These are phyloP conservation scores for Trichomonascaceae sp. DNA, from an alignment of 1,139 yeast genomes.

Conservation along the genomic window DNA sequence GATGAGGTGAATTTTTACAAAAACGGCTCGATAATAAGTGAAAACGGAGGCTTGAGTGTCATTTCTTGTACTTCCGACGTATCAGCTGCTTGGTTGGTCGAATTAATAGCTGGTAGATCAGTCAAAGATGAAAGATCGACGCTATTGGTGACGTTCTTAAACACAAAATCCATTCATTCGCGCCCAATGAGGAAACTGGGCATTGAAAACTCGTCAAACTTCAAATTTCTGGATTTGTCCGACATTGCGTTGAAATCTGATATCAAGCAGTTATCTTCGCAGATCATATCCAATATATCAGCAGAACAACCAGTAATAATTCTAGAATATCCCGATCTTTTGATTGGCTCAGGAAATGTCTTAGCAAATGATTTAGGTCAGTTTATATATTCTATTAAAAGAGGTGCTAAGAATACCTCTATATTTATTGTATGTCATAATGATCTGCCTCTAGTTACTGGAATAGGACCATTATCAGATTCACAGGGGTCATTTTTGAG, in stretches of 20 bases:
- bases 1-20: conserved; percentile 52
- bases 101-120: conserved; percentile 31
- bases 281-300: conserved; percentile 1
- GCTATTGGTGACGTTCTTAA: conserved; percentile 18
- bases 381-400: conserved; percentile 6
- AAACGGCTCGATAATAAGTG: conserved; percentile 42
- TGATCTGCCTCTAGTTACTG: conserved; percentile 39
- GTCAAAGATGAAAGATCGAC: conserved; percentile 4
- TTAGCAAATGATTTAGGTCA: conserved; percentile 9
- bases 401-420: neutral
- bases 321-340: conserved; percentile 35
- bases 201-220: conserved; percentile 11
- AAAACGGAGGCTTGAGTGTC: conserved; percentile 35
- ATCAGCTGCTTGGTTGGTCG: conserved; percentile 60
- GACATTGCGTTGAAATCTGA: neutral
- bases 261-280: neutral
- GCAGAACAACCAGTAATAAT: conserved; percentile 10
- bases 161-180: conserved; percentile 26
- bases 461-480: conserved; percentile 27
- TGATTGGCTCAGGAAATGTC: conserved; percentile 24
- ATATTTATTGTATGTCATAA: conserved; percentile 31
- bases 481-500: conserved; percentile 42
- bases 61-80: conserved; percentile 58
- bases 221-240: conserved; percentile 28
- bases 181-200: conserved; percentile 28